Evolutionary conservation across 2,329 filamentous ascomycete species (phyloP), one percentile per base, ranked within the genome.

Genomic region (Cercospora zeina): DNA sequence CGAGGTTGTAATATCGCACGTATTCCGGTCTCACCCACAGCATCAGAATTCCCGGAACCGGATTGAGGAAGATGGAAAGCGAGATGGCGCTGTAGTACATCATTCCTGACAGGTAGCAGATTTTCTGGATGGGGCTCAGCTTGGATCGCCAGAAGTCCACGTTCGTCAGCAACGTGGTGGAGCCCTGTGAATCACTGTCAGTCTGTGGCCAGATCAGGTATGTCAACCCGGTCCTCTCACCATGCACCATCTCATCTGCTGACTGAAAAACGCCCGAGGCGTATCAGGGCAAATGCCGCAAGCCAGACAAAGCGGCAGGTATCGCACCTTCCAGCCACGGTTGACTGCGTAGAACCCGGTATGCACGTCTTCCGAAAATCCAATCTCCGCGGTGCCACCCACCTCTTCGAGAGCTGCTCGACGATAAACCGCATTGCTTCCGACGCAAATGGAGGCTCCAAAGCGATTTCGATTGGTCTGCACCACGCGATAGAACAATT

Each of bases 1-100:
- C 76, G n/a, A 79, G 70, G 68, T 78, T 79, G 71, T 77, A 79
- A 68, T 77, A 79, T 64, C 76, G 75, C 68, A 79, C 77, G 70
- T 73, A 77, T 33, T 77, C 68, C 0, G 77, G 77, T 1, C 77
- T 74, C 53, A 74, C 66, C 68, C 75, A 75, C 11, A 79, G 70
- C n/a, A 79, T 73, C 0, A 78, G 68, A 7, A 76, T 77, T 13
- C 76, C 77, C 5, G 77, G 76, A 50, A 78, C 69, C 6, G 76
- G 75, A 6, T 74, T 75, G 63, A 78, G 72, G 72, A 79, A 79
- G 62, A 78, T 77, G 54, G 71, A 72, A 21, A 77, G 70, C 8
- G 77, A 76, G 42, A 77, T 74, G 37, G 77, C 76, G 1, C 73
- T 74, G 71, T 78, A 79, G 69, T 78, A 78, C 45, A 78, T 68